These are phyloP conservation scores for Rhodotorula sphaerocarpa DNA, from an alignment of 768 basidiomycete genomes.

Conservation along the genomic window DNA sequence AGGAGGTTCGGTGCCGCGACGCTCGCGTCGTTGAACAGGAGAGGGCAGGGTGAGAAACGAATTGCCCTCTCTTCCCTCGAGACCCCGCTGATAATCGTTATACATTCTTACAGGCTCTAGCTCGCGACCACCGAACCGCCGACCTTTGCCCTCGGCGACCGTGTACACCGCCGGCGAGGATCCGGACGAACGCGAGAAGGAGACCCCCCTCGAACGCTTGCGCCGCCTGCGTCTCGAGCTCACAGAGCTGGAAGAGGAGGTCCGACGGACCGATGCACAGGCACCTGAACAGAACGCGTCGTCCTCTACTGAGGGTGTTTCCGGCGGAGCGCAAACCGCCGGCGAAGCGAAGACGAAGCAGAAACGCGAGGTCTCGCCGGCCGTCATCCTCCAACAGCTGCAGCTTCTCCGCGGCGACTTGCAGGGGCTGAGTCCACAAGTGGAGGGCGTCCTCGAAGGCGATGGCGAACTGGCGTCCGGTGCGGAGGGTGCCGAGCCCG, in stretches of 20 bases:
- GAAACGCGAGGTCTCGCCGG: slow-evolving; percentile 32
- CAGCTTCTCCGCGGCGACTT: slow-evolving; percentile 34
- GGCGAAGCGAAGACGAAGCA: slow-evolving; percentile 32
- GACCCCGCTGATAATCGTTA: too few species aligned
- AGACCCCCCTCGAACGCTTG: slow-evolving; percentile 44
- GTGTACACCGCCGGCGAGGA: slow-evolving; percentile 30
- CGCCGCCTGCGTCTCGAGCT: slow-evolving; percentile 65
- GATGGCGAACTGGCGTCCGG: slow-evolving; percentile 20
- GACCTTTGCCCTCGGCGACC: slow-evolving; percentile 44
- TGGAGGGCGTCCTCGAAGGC: slow-evolving; percentile 14
- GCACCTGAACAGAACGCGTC: neutral
- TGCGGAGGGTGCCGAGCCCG: neutral
- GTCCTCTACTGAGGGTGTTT: neutral
- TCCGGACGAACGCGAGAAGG: slow-evolving; percentile 34
- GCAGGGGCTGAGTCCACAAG: slow-evolving; percentile 10
- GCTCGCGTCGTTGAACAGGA: neutral
- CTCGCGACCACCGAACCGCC: neutral
- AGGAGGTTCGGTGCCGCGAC: slow-evolving; percentile 19
- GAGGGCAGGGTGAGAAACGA: slow-evolving; percentile 4
- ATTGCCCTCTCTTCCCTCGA: too few species aligned
- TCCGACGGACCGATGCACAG: slow-evolving; percentile 41
- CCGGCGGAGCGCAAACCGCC: neutral
- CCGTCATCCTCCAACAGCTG: slow-evolving; percentile 35
- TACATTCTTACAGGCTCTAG: too few species aligned
- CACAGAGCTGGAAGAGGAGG: slow-evolving; percentile 65